phyloP scores from a whole-genome alignment of 805 yeast genomes.

The Blastobotrys chiropterorum region DNA sequence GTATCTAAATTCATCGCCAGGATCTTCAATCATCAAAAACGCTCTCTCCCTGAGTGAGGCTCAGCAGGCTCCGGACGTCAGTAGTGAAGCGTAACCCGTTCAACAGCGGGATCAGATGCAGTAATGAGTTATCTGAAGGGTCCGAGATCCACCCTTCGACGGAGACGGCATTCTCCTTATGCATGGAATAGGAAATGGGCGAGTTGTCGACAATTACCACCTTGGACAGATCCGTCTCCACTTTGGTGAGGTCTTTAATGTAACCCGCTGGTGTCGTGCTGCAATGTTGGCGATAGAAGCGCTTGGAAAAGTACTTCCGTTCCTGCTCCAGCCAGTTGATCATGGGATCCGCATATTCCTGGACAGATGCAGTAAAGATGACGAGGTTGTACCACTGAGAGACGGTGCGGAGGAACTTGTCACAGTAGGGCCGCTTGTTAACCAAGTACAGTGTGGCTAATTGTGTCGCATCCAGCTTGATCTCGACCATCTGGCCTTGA shows the following conservation, averaged over 20 bases:
- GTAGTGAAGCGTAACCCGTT: conserved; percentile 70
- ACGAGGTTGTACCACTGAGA: conserved; percentile 83
- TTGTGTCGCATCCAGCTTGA: conserved; percentile 54
- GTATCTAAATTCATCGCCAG: too few relatives aligned
- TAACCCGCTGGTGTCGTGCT: conserved; percentile 64
- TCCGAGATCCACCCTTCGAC: conserved; percentile 98
- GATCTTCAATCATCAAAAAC: conserved; percentile 38
- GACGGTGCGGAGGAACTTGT: conserved; percentile 70
- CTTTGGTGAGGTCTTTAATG: conserved; percentile 60
- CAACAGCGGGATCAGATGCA: conserved; percentile 75
- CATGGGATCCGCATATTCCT: conserved; percentile 95
- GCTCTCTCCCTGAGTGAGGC: conserved; percentile 67
- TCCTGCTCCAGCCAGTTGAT: conserved; percentile 84
- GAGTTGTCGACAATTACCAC: conserved; percentile 86
- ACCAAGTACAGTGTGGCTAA: conserved; percentile 81
- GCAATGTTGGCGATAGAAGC: conserved; percentile 79
- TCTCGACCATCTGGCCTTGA: conserved; percentile 72
- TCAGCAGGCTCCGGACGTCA: conserved; percentile 74
- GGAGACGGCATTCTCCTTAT: conserved; percentile 73
- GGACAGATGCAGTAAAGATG: conserved; percentile 89
- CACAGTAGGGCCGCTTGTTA: conserved; percentile 88
- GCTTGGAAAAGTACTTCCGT: conserved; percentile 42
- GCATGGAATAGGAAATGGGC: conserved; percentile 78
- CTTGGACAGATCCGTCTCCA: conserved; percentile 54
- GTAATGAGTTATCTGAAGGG: conserved; percentile 79